Conservation (phyloP, 257 asterid species). For the Galeopsis tetrahit region DNA sequence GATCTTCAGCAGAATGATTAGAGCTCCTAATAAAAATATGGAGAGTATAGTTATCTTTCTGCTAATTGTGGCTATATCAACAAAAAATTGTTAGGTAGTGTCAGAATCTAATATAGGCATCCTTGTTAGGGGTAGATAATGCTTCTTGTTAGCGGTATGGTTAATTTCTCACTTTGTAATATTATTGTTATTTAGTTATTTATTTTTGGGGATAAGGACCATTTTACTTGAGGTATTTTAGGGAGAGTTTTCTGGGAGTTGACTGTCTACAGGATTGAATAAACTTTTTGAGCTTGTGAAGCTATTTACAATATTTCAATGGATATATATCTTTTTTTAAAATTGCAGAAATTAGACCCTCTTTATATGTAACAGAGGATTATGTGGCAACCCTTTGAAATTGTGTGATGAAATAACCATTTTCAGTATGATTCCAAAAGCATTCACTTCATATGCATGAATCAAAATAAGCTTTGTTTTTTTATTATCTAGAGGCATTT, state of each 20-base stretch:
- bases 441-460: background rate
- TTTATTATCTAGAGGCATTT: constrained; percentile 15
- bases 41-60: background rate
- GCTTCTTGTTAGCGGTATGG: no score
- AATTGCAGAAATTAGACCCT: background rate
- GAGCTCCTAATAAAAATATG: background rate
- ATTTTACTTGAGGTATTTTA: background rate
- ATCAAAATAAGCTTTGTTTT: background rate
- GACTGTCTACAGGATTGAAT: background rate
- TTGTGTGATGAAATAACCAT: background rate
- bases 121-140: background rate
- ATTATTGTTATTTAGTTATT: background rate
- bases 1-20: background rate
- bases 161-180: background rate
- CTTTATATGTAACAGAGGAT: background rate
- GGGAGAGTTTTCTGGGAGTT: background rate
- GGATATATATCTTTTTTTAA: background rate
- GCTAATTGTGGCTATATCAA: background rate
- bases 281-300: background rate
- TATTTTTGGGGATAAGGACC: background rate
- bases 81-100: background rate
- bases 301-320: constrained; percentile 5
- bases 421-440: constrained; percentile 1
- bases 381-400: constrained; percentile 14
- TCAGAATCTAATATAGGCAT: background rate